Evolutionary conservation across 495 filamentous ascomycete genomes (phyloP).

Genomic region (Saxophila tyrrhenica): DNA sequence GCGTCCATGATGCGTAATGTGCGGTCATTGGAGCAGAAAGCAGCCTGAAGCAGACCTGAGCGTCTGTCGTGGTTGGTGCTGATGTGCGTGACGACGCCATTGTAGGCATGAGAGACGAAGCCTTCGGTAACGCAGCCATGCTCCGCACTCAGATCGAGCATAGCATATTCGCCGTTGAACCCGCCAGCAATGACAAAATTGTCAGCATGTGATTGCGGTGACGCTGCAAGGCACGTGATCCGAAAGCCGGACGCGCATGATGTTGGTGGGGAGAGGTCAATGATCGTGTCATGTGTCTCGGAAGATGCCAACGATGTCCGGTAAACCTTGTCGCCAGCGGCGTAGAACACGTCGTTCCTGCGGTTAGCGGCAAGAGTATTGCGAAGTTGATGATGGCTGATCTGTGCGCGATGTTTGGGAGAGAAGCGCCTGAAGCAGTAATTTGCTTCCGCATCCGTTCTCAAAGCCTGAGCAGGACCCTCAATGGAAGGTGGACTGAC

Average conservation of each 20-base stretch:
- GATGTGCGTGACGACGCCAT: constrained; percentile 81
- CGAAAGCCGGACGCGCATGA: constrained; percentile 26
- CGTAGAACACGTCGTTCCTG: constrained; percentile 67
- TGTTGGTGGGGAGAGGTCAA: constrained; percentile 48
- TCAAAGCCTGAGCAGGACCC: not conserved
- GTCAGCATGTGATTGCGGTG: constrained; percentile 29
- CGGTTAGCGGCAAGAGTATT: constrained; percentile 67
- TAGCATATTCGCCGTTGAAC: constrained; percentile 70
- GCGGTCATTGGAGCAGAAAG: constrained; percentile 77
- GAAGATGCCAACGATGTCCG: constrained; percentile 39
- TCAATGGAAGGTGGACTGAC: not conserved
- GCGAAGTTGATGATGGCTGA: constrained; percentile 82
- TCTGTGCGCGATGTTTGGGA: constrained; percentile 47
- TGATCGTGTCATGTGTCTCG: constrained; percentile 28
- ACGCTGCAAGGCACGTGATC: constrained; percentile 60
- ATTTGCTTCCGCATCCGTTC: not conserved
- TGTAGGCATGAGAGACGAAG: constrained; percentile 51
- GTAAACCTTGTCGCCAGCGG: constrained; percentile 46
- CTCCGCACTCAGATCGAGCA: constrained; percentile 45
- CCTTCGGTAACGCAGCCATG: constrained; percentile 43
- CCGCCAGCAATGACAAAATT: constrained; percentile 67
- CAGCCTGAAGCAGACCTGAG: constrained; percentile 47
- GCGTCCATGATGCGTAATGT: constrained; percentile 67
- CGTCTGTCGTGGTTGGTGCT: constrained; percentile 51
- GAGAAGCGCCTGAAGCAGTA: constrained; percentile 57